Base-by-base conservation (phyloP, 1,284 basidiomycete species). In the Heterobasidion parviporum region DNA sequence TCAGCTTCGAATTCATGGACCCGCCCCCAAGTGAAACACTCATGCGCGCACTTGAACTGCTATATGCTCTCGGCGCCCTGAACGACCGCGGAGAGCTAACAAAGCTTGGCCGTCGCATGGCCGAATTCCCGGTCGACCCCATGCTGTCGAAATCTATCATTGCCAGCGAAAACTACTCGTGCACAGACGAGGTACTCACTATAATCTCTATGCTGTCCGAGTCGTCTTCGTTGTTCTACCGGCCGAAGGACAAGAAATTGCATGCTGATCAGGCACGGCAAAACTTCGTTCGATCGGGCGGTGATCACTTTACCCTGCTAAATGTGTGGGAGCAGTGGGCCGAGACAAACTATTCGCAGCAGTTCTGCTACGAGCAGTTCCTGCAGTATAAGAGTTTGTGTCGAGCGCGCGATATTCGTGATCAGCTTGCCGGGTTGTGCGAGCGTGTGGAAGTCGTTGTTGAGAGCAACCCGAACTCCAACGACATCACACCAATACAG, bases 271-370 rank as follows among this genome's bases (percentile, higher is more conserved):
- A 97, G 72, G 96, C 96, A 3, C 83, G 96, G 54, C 92, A 97
- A 69, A 98, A 97, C 67, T 99, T 98, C 69, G 85, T 95, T 53
- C 92, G 91, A 50, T 76, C 89, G 0, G 97, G 94, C n/a, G 96
- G 97, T 15, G 97, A 99, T 66, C 96, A 98, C 72, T 98, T 99
- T 68, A 98, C 95, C 2, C 73, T 98, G 54, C 79, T 98, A 46
- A 98, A 98, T 68, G 93, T 98, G 7, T 99, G 94, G 89, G 92
- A 98, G 68, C 94, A 98, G 68, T 99, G 96, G 95, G 92, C 92
- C 32, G 95, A 99, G 64, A 92, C 92, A 43, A 93, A 92, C 65
- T 99, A 95, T 70, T 94, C 91, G 32, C 92, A 94, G 65, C 92
- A 94, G 66, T 92, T 92, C 70, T 95, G 92, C 66, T 94, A 94